Evolutionary conservation across 306 rosid genomes (phyloP).

Genomic region (Styphnolobium japonicum): DNA sequence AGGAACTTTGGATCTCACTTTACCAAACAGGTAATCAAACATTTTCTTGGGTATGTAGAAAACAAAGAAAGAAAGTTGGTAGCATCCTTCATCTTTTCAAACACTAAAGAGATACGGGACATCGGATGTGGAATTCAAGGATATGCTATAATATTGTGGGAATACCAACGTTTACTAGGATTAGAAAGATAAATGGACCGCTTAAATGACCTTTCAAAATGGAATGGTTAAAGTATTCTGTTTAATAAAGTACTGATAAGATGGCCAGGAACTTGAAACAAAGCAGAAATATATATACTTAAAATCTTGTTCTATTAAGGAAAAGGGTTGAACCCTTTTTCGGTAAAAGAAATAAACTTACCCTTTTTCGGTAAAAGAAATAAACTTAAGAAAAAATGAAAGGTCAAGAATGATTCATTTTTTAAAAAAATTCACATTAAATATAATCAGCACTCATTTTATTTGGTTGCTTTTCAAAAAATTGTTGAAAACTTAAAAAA

Average conservation of each 20-base stretch:
- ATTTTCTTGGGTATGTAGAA: conserved; percentile 20
- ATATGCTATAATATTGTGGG: conserved; percentile 37
- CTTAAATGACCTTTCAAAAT: conserved; percentile 11
- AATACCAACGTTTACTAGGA: conserved; percentile 18
- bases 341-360: neutral
- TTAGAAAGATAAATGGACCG: conserved; percentile 25
- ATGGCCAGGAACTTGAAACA: neutral
- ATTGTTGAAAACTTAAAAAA: too few relatives aligned
- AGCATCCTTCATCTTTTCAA: conserved; percentile 46
- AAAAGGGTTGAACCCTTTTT: conserved; percentile 1
- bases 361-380: neutral
- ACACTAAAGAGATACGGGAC: conserved; percentile 23
- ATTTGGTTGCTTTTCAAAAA: too few relatives aligned
- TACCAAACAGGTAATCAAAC: conserved; percentile 53
- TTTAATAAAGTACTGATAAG: neutral
- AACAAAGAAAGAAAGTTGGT: conserved; percentile 8
- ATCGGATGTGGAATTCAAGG: conserved; percentile 32
- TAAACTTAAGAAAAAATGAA: neutral
- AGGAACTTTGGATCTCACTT: conserved; percentile 59
- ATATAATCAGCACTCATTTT: neutral
- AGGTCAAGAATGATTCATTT: neutral
- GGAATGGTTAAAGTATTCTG: conserved; percentile 4
- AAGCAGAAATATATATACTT: neutral
- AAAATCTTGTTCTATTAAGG: neutral
- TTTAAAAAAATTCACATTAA: neutral